Base-by-base conservation (phyloP, 495 filamentous ascomycete genomes). In the Aspergillus panamensis region DNA sequence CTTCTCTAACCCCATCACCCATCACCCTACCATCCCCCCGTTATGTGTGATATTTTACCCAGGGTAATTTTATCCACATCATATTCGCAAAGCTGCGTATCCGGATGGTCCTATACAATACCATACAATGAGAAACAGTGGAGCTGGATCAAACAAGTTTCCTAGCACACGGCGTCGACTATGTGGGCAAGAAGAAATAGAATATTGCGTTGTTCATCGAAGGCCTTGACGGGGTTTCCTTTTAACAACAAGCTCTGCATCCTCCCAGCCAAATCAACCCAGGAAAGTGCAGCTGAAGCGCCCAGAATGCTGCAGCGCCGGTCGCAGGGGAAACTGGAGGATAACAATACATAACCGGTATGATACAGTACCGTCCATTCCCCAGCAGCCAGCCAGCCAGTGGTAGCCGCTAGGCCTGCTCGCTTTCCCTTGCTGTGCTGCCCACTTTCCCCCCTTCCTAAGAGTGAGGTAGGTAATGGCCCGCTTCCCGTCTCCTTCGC, bases 401-500 rank as follows among this genome's bases (percentile, higher is more conserved):
- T 57, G 14, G 63, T 54, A 59, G 51, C 35, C 37, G 53, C 58
- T 47, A 51, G 49, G 55, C 45, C 31, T 55, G 50, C 40, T 43
- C 47, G 51, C 45, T 59, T 62, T 63, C 61, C 62, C 62, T 64
- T 64, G 62, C 62, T 64, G 62, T 62, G 59, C 48, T 60, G 60
- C 61, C 58, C 61, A 60, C 62, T 64, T 25, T 62, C 53, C 61
- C 64, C 61, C 64, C 58, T 60, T 60, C 49, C 51, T 35, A 48
- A 50, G 50, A 51, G 53, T 32, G 35, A 57, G 58, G 55, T 60
- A 59, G 58, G 61, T 59, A 55, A 53, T 64, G 65, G 65, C 65
- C 62, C 65, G 65, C 65, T 61, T 62, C 62, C 62, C 62, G 60
- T 66, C 62, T 64, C 63, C 59, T 61, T 53, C 64, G 29, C 48